These are phyloP conservation scores for Fusarium staphyleae DNA, from an alignment of 2,329 filamentous ascomycete species.

Conservation along the genomic window DNA sequence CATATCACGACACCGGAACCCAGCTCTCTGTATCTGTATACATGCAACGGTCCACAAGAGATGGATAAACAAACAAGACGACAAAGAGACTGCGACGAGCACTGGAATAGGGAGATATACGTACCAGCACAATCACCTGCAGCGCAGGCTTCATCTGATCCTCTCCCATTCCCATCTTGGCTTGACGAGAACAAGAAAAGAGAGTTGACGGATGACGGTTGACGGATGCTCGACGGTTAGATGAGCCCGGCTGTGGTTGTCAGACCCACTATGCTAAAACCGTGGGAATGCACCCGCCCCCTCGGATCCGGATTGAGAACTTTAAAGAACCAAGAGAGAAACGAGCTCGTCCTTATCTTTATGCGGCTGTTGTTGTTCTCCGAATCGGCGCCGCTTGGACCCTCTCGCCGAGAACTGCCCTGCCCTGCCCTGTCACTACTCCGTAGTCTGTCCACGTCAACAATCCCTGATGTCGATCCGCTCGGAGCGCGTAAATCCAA, in stretches of 20 bases:
- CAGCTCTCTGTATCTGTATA: not conserved
- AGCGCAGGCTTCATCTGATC: conserved; percentile 57
- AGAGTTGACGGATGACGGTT: conserved; percentile 18
- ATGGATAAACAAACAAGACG: not conserved
- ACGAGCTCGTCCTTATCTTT: no score
- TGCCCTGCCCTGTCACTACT: no score
- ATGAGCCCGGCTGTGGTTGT: conserved; percentile 4
- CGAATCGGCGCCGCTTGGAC: conserved; percentile 7
- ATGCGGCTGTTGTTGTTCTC: conserved; percentile 22
- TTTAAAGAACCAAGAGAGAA: no score
- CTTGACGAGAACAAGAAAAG: not conserved
- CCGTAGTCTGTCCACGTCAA: conserved; percentile 14
- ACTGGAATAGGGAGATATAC: conserved; percentile 45
- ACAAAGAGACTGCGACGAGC: not conserved
- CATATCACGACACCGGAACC: not conserved
- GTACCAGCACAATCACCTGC: conserved; percentile 78
- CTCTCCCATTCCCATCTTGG: conserved; percentile 38
- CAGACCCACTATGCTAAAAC: conserved; percentile 30
- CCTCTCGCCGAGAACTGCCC: conserved; percentile 31
- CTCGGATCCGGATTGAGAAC: conserved; percentile 17
- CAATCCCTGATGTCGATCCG: conserved; percentile 24
- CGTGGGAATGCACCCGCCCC: conserved; percentile 22
- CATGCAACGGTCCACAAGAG: conserved; percentile 8
- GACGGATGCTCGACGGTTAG: conserved; percentile 6
- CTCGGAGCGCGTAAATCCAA: no score